Conservation (phyloP, 1,139 yeast genomes). For the Zygosaccharomyces pseudobailii region DNA sequence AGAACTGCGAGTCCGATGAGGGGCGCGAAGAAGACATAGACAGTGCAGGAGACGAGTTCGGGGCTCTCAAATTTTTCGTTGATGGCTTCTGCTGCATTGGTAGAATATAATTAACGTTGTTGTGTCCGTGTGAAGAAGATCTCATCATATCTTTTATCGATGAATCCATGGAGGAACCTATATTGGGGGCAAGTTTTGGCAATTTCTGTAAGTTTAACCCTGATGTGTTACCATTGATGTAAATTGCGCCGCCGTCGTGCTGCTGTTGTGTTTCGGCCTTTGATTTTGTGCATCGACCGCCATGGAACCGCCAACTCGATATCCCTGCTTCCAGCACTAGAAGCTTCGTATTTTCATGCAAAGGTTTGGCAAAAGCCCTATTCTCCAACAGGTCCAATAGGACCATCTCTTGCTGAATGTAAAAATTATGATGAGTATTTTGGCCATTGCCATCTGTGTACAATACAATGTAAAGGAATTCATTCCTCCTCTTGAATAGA, state of each 20-base stretch:
- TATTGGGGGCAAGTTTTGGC: slow-evolving; percentile 21
- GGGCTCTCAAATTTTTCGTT: slow-evolving; percentile 22
- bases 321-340: slow-evolving; percentile 24
- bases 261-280: slow-evolving; percentile 1
- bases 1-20: slow-evolving; percentile 2
- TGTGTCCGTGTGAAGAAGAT: slow-evolving; percentile 5
- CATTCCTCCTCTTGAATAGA: slow-evolving; percentile 47
- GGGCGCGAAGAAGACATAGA: slow-evolving; percentile 7
- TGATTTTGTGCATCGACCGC: slow-evolving; percentile 5
- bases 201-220: slow-evolving; percentile 20
- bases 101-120: slow-evolving; percentile 9
- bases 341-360: slow-evolving; percentile 15
- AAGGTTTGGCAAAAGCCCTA: slow-evolving; percentile 28
- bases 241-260: slow-evolving; percentile 16
- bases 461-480: slow-evolving; percentile 56
- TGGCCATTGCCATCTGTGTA: slow-evolving; percentile 45
- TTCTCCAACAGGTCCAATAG: slow-evolving; percentile 23
- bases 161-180: slow-evolving; percentile 17
- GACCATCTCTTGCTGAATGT: slow-evolving; percentile 20
- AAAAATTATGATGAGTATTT: slow-evolving; percentile 9
- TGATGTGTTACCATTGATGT: slow-evolving; percentile 25
- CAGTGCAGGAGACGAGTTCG: neutral
- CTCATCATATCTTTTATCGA: slow-evolving; percentile 26
- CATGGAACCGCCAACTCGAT: slow-evolving; percentile 20
- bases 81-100: slow-evolving; percentile 19